Evolutionary conservation across 2,329 filamentous ascomycete species (phyloP).

Genomic region (Epichloe glyceriae): DNA sequence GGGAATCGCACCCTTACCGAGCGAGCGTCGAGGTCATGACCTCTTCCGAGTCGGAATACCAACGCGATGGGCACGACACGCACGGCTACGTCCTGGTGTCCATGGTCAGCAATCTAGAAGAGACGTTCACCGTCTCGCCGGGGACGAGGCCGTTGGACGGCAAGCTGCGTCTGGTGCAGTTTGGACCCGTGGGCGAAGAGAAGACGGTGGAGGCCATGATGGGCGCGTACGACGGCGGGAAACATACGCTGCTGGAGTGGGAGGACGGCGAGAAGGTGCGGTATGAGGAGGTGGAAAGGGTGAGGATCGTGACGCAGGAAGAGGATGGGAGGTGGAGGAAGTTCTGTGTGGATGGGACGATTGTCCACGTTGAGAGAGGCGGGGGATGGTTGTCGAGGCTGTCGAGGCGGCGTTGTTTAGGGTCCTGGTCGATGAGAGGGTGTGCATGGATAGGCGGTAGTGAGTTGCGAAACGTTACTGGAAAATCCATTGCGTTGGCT

Average conservation of each 20-base stretch:
- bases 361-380: constrained; percentile 56
- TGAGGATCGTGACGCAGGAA: constrained; percentile 49
- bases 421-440: constrained; percentile 28
- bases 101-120: constrained; percentile 69
- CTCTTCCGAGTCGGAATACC: constrained; percentile 5
- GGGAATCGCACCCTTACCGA: constrained; percentile 35
- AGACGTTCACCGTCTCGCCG: constrained; percentile 71
- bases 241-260: constrained; percentile 40
- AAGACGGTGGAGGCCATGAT: constrained; percentile 68
- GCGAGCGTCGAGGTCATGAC: constrained; percentile 26
- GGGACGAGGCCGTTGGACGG: constrained; percentile 56
- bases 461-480: no score
- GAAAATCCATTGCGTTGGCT: no score
- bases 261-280: constrained; percentile 46
- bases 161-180: constrained; percentile 58
- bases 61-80: constrained; percentile 24
- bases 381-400: constrained; percentile 55
- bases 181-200: constrained; percentile 52
- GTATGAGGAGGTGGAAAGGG: constrained; percentile 57
- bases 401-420: constrained; percentile 31
- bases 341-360: constrained; percentile 85
- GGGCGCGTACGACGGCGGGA: constrained; percentile 44
- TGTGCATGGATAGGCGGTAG: constrained; percentile 4
- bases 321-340: constrained; percentile 65
- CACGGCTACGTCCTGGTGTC: constrained; percentile 70